Evolutionary conservation across 495 filamentous ascomycete species (phyloP).

Genomic region (Aspergillus sclerotioniger): DNA sequence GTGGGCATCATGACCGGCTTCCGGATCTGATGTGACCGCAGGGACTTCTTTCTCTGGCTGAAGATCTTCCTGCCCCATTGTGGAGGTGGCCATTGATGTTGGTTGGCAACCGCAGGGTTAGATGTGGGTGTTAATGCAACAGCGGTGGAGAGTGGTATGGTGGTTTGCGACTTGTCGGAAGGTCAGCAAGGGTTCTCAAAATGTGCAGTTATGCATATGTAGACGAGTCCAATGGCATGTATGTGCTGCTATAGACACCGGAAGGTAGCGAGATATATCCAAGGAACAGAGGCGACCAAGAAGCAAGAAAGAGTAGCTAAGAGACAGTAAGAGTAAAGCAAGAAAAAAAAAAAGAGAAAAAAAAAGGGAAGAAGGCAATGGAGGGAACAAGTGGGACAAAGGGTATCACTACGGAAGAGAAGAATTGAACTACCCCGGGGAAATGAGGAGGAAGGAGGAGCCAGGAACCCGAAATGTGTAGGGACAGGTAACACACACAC

Average conservation of each 20-base stretch:
- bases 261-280: neutral
- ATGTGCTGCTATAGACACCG: neutral
- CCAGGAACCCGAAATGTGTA: neutral
- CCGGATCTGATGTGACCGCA: slow-evolving; percentile 24
- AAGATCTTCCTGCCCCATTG: slow-evolving; percentile 5
- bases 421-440: neutral
- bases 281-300: neutral
- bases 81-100: slow-evolving; percentile 13
- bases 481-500: neutral
- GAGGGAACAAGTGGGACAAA: neutral
- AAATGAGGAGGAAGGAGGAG: neutral
- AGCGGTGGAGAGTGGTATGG: neutral
- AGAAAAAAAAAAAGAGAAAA: neutral
- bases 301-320: neutral
- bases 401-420: neutral
- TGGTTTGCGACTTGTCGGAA: neutral
- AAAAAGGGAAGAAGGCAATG: neutral
- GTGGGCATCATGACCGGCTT: slow-evolving; percentile 26
- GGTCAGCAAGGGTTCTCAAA: neutral
- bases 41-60: slow-evolving; percentile 21
- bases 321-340: neutral
- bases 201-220: neutral
- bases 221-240: neutral
- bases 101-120: neutral
- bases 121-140: neutral